Percentiles rank a stretch among this genome's conserved stretches.
Conservation (phyloP, 192 early-diverging fungal species). For the Coemansia sp. region DNA sequence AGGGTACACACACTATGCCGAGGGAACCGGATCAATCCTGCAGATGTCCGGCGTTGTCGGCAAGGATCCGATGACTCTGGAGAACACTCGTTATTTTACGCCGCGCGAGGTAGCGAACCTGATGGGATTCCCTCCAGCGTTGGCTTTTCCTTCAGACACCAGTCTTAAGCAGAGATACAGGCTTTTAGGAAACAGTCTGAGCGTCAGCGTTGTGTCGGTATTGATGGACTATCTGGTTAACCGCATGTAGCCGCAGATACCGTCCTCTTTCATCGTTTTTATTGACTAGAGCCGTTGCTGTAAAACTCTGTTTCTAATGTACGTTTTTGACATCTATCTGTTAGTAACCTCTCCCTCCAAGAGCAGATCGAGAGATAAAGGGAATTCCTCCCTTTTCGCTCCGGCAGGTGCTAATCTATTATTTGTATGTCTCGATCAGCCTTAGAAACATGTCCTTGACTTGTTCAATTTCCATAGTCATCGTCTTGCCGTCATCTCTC, state of each 20-base stretch:
- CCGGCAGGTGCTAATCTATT: neutral
- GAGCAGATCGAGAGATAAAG: too few species aligned
- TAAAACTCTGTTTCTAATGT: neutral
- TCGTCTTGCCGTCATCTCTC: constrained; percentile 63
- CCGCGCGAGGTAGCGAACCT: constrained; percentile 70
- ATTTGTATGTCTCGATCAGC: constrained; percentile 51
- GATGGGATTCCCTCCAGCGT: constrained; percentile 75
- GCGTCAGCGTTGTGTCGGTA: constrained; percentile 74
- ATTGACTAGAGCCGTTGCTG: neutral
- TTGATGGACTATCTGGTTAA: constrained; percentile 70
- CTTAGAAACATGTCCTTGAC: constrained; percentile 61
- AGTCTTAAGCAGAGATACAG: constrained; percentile 75
- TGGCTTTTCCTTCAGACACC: constrained; percentile 70
- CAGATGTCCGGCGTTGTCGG: constrained; percentile 24
- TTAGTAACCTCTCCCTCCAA: too few species aligned
- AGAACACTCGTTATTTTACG: constrained; percentile 56
- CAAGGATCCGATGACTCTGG: constrained; percentile 31
- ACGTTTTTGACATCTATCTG: neutral
- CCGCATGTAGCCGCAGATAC: constrained; percentile 31
- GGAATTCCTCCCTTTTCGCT: too few species aligned
- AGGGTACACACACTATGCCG: constrained; percentile 67
- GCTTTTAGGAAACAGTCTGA: constrained; percentile 91
- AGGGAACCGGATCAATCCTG: constrained; percentile 46
- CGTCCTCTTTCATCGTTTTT: neutral
- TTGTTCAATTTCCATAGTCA: constrained; percentile 63